A percentile compares a stretch with the other conserved stretches of the same genome.
Conservation (phyloP, 139 green algal genomes). For the Chlamydomonas sphaeroides region DNA sequence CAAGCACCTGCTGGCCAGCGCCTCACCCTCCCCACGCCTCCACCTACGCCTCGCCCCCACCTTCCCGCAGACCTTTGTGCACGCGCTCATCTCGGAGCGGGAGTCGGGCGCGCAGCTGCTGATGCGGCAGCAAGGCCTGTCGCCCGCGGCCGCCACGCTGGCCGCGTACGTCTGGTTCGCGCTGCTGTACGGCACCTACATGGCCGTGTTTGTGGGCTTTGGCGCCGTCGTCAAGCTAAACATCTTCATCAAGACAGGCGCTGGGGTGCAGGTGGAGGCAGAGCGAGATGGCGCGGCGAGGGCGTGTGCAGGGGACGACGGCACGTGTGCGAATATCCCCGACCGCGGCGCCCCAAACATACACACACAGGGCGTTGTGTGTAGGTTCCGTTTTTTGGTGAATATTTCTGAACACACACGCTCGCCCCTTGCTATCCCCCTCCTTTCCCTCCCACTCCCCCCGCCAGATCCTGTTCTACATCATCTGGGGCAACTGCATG, state of each 20-base stretch:
- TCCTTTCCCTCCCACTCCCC: neutral
- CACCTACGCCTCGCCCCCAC: too few species aligned
- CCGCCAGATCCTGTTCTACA: constrained; percentile 71
- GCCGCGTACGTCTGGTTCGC: constrained; percentile 73
- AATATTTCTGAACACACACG: neutral
- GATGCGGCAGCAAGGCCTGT: constrained; percentile 82
- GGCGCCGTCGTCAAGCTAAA: constrained; percentile 73
- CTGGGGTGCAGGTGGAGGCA: constrained; percentile 58
- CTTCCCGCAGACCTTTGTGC: constrained; percentile 47
- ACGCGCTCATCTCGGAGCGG: constrained; percentile 76
- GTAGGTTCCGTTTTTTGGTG: neutral
- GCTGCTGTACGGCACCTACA: constrained; percentile 71
- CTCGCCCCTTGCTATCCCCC: neutral
- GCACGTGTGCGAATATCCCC: too few species aligned
- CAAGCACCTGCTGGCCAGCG: too few species aligned
- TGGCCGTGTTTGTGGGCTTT: constrained; percentile 74
- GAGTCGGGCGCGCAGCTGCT: constrained; percentile 77
- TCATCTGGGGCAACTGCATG: constrained; percentile 78
- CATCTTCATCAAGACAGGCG: constrained; percentile 82
- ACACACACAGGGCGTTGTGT: too few species aligned
- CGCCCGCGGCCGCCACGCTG: constrained; percentile 53
- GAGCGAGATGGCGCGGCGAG: neutral
- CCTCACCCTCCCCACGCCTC: too few species aligned
- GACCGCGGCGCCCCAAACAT: too few species aligned
- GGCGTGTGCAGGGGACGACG: neutral